Conservation (phyloP, 2,329 filamentous ascomycete genomes). For the Xylariaceae sp. region DNA sequence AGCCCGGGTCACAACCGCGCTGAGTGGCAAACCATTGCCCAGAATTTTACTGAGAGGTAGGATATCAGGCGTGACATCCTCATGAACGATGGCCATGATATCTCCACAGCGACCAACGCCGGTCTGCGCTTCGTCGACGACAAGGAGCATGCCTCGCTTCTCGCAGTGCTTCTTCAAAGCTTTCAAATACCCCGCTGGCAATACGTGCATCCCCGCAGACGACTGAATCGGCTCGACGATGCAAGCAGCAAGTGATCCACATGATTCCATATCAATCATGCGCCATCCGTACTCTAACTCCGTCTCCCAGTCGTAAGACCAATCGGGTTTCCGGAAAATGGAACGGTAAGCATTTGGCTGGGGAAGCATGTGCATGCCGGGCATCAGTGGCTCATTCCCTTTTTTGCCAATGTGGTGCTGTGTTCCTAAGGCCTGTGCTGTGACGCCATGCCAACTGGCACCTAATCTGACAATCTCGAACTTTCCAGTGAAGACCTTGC, state of each 20-base stretch:
- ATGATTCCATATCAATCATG: constrained; percentile 57
- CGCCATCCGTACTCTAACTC: constrained; percentile 63
- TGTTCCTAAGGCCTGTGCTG: constrained; percentile 50
- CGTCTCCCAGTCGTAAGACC: constrained; percentile 62
- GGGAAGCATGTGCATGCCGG: constrained; percentile 57
- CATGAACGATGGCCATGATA: constrained; percentile 58
- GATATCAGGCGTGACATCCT: constrained; percentile 56
- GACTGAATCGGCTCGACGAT: constrained; percentile 63
- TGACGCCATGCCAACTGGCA: constrained; percentile 61
- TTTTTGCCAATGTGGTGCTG: constrained; percentile 56
- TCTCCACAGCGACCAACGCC: constrained; percentile 56
- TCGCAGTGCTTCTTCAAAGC: constrained; percentile 55
- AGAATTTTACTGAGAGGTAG: constrained; percentile 60
- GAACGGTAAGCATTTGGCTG: constrained; percentile 61
- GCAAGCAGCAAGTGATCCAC: constrained; percentile 60
- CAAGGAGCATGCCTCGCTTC: constrained; percentile 56
- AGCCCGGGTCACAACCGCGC: constrained; percentile 54
- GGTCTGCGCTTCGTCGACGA: constrained; percentile 62
- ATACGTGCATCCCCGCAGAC: constrained; percentile 57
- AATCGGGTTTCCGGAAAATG: constrained; percentile 56
- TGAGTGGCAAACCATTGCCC: constrained; percentile 58
- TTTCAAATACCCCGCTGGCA: constrained; percentile 57
- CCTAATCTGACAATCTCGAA: constrained; percentile 62
- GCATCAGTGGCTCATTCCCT: constrained; percentile 48
- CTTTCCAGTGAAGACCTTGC: constrained; percentile 64